A percentile compares a stretch with the other conserved stretches of the same genome.
Conservation (phyloP, 805 yeast genomes). For the Cyberlindnera petersonii region DNA sequence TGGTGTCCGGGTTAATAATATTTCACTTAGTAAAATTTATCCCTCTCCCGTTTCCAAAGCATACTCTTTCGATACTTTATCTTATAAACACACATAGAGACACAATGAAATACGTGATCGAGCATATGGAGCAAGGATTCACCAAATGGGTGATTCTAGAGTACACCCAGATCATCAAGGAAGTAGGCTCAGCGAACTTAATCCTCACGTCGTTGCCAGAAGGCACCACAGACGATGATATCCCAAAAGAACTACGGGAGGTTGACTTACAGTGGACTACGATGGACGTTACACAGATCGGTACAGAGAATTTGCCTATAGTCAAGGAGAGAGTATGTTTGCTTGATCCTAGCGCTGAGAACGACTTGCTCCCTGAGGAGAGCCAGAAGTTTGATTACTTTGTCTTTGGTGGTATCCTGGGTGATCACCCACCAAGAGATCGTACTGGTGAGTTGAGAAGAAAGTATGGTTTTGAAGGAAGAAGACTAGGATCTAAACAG, state of each 20-base stretch:
- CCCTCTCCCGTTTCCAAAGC: not conserved
- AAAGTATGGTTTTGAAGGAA: conserved; percentile 81
- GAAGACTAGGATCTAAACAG: conserved; percentile 82
- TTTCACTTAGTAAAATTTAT: too few relatives aligned
- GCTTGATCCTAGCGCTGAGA: conserved; percentile 81
- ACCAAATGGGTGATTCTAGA: conserved; percentile 94
- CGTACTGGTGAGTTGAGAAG: conserved; percentile 84
- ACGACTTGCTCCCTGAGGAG: conserved; percentile 73
- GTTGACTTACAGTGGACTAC: conserved; percentile 81
- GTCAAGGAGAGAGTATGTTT: conserved; percentile 66
- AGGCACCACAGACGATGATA: conserved; percentile 53
- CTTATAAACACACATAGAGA: not conserved
- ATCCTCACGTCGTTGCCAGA: conserved; percentile 72
- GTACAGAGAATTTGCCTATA: conserved; percentile 33
- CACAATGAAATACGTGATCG: conserved; percentile 83
- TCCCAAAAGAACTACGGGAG: conserved; percentile 56
- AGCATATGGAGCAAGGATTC: conserved; percentile 96
- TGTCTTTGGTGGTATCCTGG: conserved; percentile 94
- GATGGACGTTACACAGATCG: conserved; percentile 53
- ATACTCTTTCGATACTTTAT: not conserved
- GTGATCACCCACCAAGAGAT: conserved; percentile 89
- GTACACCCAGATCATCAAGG: conserved; percentile 75
- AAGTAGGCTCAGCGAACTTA: conserved; percentile 75
- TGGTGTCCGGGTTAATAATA: too few relatives aligned
- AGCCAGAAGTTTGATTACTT: conserved; percentile 69